Base-by-base conservation (phyloP, 306 rosid genomes). In the Sophora flavescens region DNA sequence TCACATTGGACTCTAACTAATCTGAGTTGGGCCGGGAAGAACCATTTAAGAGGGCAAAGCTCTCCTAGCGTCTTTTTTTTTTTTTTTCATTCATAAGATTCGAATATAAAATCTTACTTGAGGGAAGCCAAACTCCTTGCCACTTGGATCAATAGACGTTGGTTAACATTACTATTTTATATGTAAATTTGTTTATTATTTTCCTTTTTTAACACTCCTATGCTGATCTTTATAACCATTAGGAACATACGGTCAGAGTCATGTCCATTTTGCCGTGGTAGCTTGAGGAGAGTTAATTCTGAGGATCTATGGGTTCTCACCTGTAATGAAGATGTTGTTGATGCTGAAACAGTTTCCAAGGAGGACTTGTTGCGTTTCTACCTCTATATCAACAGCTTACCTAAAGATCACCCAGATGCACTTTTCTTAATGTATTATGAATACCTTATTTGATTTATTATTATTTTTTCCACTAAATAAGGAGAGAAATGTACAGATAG, bases 291-390 rank as follows among this genome's bases (percentile, higher is more conserved):
- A 86, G 98, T 93, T 16, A 90, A 90, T 78, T 93, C 98, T 6
- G 91, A 93, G 77, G 98, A 93, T 85, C 83, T 93, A 32, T 93
- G 98, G 98, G 98, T 93, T 58, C 96, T 93, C 47, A 91, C 98
- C 5, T 82, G 97, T 64, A 81, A 85, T 18, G 94, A 93, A 2
- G 98, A 93, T 26, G 94, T 93, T 41, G 94, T 91, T 4, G 98
- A 93, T 74, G 63, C 89, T 2, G 96, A 91, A 81, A 91, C 96
- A 4, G 93, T 88, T 56, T 87, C 93, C 0, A 85, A 84, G 81
- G 97, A 93, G 81, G 98, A 93, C 80, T 77, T 91, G 78, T 59
- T 90, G 77, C 90, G 89, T 3, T 93, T 93, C 87, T 86, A 90
- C 81, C 94, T 90, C 77, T 93, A 91, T 53, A 81, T 93, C 82